A percentile compares a stretch with the other conserved stretches of the same genome.
Evolutionary conservation across 345 rosid genomes (phyloP).

Genomic region (Ceriops decandra): DNA sequence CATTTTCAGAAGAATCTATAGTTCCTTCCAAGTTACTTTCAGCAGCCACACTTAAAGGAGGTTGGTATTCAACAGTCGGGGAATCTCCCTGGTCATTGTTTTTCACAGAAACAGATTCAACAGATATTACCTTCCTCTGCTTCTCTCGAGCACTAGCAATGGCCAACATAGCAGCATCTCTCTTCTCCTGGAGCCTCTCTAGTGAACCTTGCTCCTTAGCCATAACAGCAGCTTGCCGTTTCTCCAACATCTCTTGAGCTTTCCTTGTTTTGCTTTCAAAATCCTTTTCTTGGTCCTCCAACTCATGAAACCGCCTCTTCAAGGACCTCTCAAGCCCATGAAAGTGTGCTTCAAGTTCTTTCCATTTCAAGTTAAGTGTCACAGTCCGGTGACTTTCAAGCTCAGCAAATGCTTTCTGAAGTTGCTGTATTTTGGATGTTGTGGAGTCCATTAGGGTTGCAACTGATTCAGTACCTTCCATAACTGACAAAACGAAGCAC

Average conservation of each 20-base stretch:
- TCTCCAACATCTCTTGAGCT: slow-evolving; percentile 69
- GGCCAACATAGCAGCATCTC: slow-evolving; percentile 76
- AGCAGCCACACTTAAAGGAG: slow-evolving; percentile 41
- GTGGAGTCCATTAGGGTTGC: slow-evolving; percentile 80
- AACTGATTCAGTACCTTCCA: slow-evolving; percentile 75
- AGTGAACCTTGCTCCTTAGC: slow-evolving; percentile 77
- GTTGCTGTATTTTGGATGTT: slow-evolving; percentile 86
- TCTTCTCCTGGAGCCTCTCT: slow-evolving; percentile 81
- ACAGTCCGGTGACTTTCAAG: slow-evolving; percentile 91
- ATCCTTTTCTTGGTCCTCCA: slow-evolving; percentile 93
- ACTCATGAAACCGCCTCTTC: slow-evolving; percentile 95
- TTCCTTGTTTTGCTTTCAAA: slow-evolving; percentile 67
- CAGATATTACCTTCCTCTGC: slow-evolving; percentile 47
- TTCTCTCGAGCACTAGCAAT: slow-evolving; percentile 62
- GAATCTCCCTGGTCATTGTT: slow-evolving; percentile 40
- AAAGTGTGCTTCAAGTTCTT: slow-evolving; percentile 95
- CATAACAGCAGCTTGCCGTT: slow-evolving; percentile 73
- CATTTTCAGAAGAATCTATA: slow-evolving; percentile 46
- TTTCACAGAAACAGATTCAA: slow-evolving; percentile 33
- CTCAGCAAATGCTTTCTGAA: slow-evolving; percentile 98
- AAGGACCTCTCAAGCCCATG: slow-evolving; percentile 95
- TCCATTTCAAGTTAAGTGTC: slow-evolving; percentile 90
- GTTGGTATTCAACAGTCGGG: slow-evolving; percentile 36
- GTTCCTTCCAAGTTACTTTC: slow-evolving; percentile 53
- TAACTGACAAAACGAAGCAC: slow-evolving; percentile 37